Percentiles rank a stretch among this genome's conserved stretches.
phyloP scores from a whole-genome alignment of 371 early-diverging fungal genomes.

The Saksenaea vasiformis region DNA sequence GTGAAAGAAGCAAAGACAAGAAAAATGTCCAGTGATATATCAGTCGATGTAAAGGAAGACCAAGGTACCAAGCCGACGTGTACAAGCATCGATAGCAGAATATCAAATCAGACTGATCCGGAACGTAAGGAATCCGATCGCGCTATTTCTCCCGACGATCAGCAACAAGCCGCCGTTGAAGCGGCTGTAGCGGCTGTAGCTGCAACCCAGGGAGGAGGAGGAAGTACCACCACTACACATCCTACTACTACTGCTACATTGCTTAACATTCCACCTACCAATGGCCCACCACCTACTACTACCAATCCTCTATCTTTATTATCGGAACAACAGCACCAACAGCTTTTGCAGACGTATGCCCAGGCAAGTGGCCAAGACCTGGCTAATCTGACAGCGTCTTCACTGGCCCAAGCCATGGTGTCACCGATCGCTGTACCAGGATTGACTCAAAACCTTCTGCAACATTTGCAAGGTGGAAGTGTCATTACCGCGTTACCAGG shows the following conservation, averaged over 20 bases:
- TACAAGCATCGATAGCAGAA: neutral
- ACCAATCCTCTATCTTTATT: constrained; percentile 10
- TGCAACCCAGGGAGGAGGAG: constrained; percentile 1
- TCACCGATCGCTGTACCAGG: constrained; percentile 50
- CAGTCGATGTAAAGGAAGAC: neutral
- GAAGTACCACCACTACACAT: constrained; percentile 4
- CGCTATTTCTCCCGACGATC: neutral
- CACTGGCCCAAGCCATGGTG: constrained; percentile 54
- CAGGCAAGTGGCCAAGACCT: constrained; percentile 50
- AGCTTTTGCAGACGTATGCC: constrained; percentile 44
- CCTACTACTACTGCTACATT: constrained; percentile 20
- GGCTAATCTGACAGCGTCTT: constrained; percentile 46
- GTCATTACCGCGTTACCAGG: constrained; percentile 51
- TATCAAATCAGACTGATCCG: constrained; percentile 2
- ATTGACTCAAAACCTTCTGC: constrained; percentile 31
- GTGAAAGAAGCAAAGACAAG: constrained; percentile 22
- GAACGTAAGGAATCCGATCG: constrained; percentile 1
- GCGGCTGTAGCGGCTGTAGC: constrained; percentile 15
- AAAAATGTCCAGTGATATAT: constrained; percentile 4
- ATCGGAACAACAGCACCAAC: constrained; percentile 39
- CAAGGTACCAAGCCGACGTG: neutral
- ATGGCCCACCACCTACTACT: neutral
- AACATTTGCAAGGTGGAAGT: constrained; percentile 43
- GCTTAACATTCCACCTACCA: constrained; percentile 20
- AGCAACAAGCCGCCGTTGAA: constrained; percentile 10